phyloP scores from a whole-genome alignment of 352 stramenopile species.

The Pythium utonaiense region DNA sequence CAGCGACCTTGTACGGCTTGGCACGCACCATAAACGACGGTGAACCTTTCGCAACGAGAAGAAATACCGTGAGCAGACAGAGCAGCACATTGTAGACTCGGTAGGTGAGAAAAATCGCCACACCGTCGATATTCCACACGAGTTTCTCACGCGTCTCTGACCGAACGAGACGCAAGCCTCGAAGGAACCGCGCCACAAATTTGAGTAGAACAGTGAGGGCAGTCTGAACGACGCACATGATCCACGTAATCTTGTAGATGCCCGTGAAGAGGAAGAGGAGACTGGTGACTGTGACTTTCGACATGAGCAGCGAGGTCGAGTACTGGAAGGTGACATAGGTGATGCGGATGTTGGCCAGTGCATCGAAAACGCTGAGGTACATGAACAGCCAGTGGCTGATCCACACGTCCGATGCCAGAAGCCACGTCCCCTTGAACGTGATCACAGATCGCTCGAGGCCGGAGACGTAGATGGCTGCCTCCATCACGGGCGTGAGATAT shows the following conservation, averaged over 20 bases:
- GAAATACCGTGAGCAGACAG: constrained; percentile 32
- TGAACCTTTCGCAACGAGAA: constrained; percentile 27
- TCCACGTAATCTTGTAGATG: constrained; percentile 45
- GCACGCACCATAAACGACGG: constrained; percentile 43
- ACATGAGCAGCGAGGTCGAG: constrained; percentile 46
- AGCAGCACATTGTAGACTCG: constrained; percentile 55
- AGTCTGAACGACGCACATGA: constrained; percentile 50
- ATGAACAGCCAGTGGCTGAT: constrained; percentile 69
- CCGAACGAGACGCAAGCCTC: constrained; percentile 33
- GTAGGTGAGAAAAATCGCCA: constrained; percentile 44
- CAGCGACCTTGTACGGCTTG: constrained; percentile 22
- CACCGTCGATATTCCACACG: constrained; percentile 46
- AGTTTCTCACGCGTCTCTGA: constrained; percentile 28
- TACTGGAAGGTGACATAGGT: constrained; percentile 44
- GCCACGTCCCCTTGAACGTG: constrained; percentile 40
- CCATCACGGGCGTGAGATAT: constrained; percentile 44
- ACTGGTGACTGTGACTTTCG: constrained; percentile 37
- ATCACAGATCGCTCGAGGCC: constrained; percentile 36
- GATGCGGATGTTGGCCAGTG: constrained; percentile 37
- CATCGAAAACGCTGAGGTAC: constrained; percentile 41
- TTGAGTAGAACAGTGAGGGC: constrained; percentile 29
- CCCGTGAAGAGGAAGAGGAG: constrained; percentile 51
- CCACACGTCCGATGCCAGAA: constrained; percentile 55
- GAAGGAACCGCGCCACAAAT: constrained; percentile 25
- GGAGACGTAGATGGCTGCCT: constrained; percentile 27